Evolutionary conservation across 23 red algal species (phyloP), one percentile per base, ranked within the genome.

Genomic region (Gracilaria caudata): DNA sequence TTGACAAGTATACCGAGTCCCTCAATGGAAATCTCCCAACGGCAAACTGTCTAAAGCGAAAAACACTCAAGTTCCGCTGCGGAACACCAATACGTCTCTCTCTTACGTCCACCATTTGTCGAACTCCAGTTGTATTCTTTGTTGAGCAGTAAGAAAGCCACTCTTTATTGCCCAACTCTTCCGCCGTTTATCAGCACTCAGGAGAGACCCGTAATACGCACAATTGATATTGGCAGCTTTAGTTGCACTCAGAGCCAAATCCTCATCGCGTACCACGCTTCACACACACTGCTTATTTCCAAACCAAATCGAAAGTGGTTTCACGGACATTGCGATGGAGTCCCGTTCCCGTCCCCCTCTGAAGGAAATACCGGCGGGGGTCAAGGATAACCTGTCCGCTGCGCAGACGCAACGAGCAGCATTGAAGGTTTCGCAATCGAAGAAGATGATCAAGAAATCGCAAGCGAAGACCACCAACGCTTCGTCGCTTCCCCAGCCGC

Each of bases 361-460:
- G 38, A 45, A 75, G 40, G 70, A 75, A 75, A 75, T 75, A 32
- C 21, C 40, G 7, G 24, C 70, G 0, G 70, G 70, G 1, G 40
- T 14, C 20, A 75, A 75, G 70, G 70, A 75, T 12, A 75, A 75
- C 20, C 13, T 24, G 8, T 8, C 40, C 3, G 20, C 14, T 47
- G 2, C 70, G 11, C 70, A 75, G 70, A 47, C 37, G 21, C 39
- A 75, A 19, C 39, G 70, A 17, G 1, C 65, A 17, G 1, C 65
- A 14, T 49, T 75, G 39, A 38, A 38, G 24, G 33, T 75, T 9
- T 75, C 70, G 20, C 33, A 75, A 30, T 46, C 70, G 4, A 75
- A 75, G 70, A 46, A 49, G 12, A 75, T 75, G 70, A 75, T 75
- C 21, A 75, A 75, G 33, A 75, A 75, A 29, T 17, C 40, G 37